Evolutionary conservation across 805 yeast genomes (phyloP), one percentile per base, ranked within the genome.

Genomic region (Candida boleticola): DNA sequence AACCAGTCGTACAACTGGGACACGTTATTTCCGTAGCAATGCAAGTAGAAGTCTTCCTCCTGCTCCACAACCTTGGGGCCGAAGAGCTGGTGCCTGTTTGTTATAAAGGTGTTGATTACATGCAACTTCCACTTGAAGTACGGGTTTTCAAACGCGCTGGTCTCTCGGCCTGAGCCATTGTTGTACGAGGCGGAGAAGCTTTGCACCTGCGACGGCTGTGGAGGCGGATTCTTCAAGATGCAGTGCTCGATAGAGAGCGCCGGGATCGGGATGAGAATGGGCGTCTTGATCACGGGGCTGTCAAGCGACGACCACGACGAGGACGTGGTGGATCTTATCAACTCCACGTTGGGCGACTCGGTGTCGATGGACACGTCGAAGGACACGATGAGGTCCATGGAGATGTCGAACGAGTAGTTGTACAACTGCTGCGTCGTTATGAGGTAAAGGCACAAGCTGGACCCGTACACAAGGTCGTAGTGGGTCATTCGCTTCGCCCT

Each of bases 241-340:
- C 64, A 41, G 47, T 66, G 69, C 31, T 67, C 69, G 4, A 65
- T 41, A 6, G 73, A 64, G 41, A 44, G 63, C 6, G 63, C 41
- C 1, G 71, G 66, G 1, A 61, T 45, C 2, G 74, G 74, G 0
- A 68, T 57, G 5, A 66, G 41, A 3, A 70, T 56, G 0, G 73
- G 73, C 6, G 62, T 55, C 29, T 58, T 50, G 3, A 47, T 20
- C 29, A 29, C 16, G 4, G 39, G 39, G 4, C 35, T 19, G 13
- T 20, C 29, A 4, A 38, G 27, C 7, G 34, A 26, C n/a, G n/a
- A 19, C 16, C n/a, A 13, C 6, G 18, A n/a, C n/a, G 44, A 35
- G n/a, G 44, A 38, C 13, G 57, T 46, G 27, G 27, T 23, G 11
- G 27, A 23, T 29, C 69, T 42, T 14, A 69, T 49, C 37, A 68